Percentiles rank a stretch among this genome's conserved stretches.
Conservation (phyloP, 2,329 filamentous ascomycete genomes). For the Escovopsis sp. region DNA sequence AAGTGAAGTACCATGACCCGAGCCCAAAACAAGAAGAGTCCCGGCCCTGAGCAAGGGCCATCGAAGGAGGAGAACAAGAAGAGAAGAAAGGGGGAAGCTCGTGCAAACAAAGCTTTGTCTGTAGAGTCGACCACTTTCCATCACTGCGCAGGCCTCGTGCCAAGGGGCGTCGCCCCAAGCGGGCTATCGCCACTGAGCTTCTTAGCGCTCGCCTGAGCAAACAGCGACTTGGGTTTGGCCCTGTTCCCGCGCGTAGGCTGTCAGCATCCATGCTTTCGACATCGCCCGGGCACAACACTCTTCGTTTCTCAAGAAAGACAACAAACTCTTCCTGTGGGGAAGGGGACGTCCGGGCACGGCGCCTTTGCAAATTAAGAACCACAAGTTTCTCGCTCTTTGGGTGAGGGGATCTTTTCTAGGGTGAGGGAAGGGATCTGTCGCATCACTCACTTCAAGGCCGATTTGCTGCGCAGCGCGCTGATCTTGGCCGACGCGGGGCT, state of each 20-base stretch:
- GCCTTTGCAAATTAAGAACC: too few species aligned
- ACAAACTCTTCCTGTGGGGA: background rate
- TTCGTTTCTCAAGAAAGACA: background rate
- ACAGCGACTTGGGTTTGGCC: slow-evolving; percentile 52
- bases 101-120: too few species aligned
- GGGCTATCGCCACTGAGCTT: slow-evolving; percentile 36
- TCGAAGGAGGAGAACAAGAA: background rate
- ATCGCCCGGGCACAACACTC: too few species aligned
- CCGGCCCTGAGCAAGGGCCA: too few species aligned
- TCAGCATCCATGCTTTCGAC: too few species aligned
- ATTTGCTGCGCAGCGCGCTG: slow-evolving; percentile 64
- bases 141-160: background rate
- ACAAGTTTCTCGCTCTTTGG: too few species aligned
- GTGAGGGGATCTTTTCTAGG: too few species aligned
- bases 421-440: too few species aligned
- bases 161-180: slow-evolving; percentile 19
- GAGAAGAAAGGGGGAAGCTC: slow-evolving; percentile 2
- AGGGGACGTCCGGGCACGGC: too few species aligned
- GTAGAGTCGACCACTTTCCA: background rate
- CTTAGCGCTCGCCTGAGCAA: slow-evolving; percentile 50
- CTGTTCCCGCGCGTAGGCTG: too few species aligned
- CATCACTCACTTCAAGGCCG: slow-evolving; percentile 63
- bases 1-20: background rate
- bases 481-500: slow-evolving; percentile 75
- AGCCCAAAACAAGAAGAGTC: slow-evolving; percentile 1